These are phyloP conservation scores for Leccinum uliginosum DNA, from an alignment of 768 basidiomycete species.

Conservation along the genomic window DNA sequence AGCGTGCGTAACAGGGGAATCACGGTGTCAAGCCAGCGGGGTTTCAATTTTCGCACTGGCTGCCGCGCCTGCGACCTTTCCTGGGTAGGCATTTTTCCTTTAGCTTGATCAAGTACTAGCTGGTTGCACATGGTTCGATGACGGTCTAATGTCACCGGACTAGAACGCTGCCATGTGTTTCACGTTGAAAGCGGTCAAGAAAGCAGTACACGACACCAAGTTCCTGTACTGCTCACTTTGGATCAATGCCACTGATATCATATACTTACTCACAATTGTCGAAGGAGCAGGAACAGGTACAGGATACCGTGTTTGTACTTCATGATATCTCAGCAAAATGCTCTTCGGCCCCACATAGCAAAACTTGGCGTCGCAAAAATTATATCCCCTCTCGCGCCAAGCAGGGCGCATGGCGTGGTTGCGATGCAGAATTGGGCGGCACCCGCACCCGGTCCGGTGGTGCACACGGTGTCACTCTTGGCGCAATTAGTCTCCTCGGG, in stretches of 20 bases:
- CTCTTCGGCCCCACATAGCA: not conserved
- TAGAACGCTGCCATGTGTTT: not conserved
- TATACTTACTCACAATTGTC: not conserved
- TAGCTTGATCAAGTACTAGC: not conserved
- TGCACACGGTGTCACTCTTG: not conserved
- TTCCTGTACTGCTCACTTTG: not conserved
- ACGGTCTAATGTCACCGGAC: not conserved
- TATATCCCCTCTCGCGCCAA: not conserved
- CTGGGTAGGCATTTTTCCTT: not conserved
- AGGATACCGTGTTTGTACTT: not conserved
- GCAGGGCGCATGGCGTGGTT: not conserved
- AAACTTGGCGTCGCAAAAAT: not conserved
- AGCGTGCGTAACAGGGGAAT: not conserved
- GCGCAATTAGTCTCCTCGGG: not conserved
- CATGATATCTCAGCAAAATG: not conserved
- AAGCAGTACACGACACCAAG: not conserved
- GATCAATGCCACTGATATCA: not conserved
- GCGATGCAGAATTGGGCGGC: not conserved
- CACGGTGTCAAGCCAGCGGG: not conserved
- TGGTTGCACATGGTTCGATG: not conserved
- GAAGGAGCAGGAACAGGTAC: not conserved
- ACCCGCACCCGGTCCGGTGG: not conserved
- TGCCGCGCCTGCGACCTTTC: not conserved
- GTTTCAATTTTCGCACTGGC: not conserved
- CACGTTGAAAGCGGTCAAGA: not conserved